Conservation (phyloP, 768 basidiomycete species). For the Naganishia vishniacii region DNA sequence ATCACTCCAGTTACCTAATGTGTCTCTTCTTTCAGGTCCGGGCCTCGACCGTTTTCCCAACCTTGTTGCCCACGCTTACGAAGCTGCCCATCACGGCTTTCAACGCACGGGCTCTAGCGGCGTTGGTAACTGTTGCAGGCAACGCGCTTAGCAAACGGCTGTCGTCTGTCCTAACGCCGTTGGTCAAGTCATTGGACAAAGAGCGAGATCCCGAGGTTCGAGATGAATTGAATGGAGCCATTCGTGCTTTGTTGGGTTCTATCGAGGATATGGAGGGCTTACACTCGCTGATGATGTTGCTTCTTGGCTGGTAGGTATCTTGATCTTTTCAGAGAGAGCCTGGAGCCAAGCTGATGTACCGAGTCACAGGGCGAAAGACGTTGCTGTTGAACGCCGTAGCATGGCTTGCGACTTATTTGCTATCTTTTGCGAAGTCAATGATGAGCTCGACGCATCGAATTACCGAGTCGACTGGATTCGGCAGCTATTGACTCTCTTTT, state of each 20-base stretch:
- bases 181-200: conserved; percentile 69
- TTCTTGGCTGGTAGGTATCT: conserved; percentile 74
- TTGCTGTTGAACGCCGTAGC: conserved; percentile 63
- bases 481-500: conserved; percentile 73
- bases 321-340: not conserved
- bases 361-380: conserved; percentile 67
- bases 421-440: conserved; percentile 68
- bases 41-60: conserved; percentile 91
- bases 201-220: conserved; percentile 63
- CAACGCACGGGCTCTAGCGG: conserved; percentile 84
- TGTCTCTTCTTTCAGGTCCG: conserved; percentile 60
- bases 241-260: conserved; percentile 68
- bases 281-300: conserved; percentile 77
- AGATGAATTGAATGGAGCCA: conserved; percentile 67
- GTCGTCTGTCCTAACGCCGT: conserved; percentile 67
- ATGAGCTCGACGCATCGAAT: conserved; percentile 67
- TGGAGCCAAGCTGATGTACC: not conserved
- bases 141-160: conserved; percentile 78
- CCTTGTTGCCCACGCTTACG: conserved; percentile 87
- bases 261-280: conserved; percentile 80
- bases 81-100: conserved; percentile 86
- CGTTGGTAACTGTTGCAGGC: conserved; percentile 90
- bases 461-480: conserved; percentile 94
- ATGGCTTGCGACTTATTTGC: conserved; percentile 74
- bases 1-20: no score